phyloP scores from a whole-genome alignment of 2,329 filamentous ascomycete genomes.

The Coleophoma cylindrospora region DNA sequence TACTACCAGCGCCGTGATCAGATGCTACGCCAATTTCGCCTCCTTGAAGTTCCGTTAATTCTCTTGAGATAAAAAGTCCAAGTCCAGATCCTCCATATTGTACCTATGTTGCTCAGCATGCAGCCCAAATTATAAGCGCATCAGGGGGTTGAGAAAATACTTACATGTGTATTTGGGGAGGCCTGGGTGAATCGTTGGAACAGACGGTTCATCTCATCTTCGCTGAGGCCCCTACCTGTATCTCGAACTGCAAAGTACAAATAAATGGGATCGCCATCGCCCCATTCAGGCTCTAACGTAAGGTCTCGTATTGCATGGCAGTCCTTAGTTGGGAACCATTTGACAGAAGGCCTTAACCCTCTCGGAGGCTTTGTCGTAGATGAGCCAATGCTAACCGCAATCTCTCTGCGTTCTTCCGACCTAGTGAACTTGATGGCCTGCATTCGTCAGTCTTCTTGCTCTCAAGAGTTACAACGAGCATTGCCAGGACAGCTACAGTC shows the following conservation, averaged over 20 bases:
- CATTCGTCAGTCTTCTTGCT: slow-evolving; percentile 55
- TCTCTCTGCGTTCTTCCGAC: slow-evolving; percentile 50
- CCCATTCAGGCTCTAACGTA: not conserved
- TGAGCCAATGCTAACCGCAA: slow-evolving; percentile 40
- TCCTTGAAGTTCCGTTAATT: slow-evolving; percentile 59
- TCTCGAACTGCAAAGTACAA: slow-evolving; percentile 54
- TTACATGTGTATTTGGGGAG: slow-evolving; percentile 35
- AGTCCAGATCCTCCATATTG: slow-evolving; percentile 61
- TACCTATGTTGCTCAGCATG: slow-evolving; percentile 18
- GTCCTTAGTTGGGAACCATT: not conserved
- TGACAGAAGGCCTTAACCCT: not conserved
- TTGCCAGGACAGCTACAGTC: too few species aligned
- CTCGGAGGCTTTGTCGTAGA: slow-evolving; percentile 14
- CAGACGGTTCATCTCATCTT: slow-evolving; percentile 57
- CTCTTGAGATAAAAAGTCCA: slow-evolving; percentile 59
- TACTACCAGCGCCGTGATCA: slow-evolving; percentile 49
- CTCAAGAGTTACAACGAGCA: too few species aligned
- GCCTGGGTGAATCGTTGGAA: slow-evolving; percentile 67
- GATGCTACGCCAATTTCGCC: slow-evolving; percentile 60
- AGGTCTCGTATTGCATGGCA: not conserved
- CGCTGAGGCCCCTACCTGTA: slow-evolving; percentile 58
- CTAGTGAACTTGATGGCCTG: slow-evolving; percentile 67
- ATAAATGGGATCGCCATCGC: slow-evolving; percentile 19
- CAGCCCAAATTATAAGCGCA: too few species aligned
- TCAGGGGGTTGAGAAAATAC: too few species aligned